These are phyloP conservation scores for Brassica napus DNA, from an alignment of 345 rosid genomes.

Conservation along the genomic window DNA sequence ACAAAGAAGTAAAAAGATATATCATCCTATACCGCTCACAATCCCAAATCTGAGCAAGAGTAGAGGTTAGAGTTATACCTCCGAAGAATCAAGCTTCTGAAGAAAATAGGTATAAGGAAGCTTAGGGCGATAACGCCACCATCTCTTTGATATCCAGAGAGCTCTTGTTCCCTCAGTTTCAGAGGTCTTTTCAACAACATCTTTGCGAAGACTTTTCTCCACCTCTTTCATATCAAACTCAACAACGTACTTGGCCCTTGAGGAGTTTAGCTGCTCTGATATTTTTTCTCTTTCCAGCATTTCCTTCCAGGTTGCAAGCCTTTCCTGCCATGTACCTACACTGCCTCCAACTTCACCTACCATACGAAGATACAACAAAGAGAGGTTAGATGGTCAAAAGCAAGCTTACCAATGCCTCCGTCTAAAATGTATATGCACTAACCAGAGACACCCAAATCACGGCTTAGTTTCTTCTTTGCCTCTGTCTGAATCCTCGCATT, in stretches of 20 bases:
- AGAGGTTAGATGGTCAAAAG: constrained; percentile 16
- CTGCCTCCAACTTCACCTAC: constrained; percentile 52
- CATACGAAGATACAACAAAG: constrained; percentile 24
- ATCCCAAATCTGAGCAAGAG: not conserved
- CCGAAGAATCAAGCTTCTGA: constrained; percentile 85
- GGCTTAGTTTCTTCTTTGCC: constrained; percentile 64
- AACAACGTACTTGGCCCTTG: constrained; percentile 74
- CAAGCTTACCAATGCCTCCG: not conserved
- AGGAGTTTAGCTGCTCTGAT: constrained; percentile 61
- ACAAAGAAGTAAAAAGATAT: not conserved
- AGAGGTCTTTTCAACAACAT: constrained; percentile 62
- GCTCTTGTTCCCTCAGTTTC: constrained; percentile 72
- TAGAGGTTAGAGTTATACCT: constrained; percentile 47
- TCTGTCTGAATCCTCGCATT: constrained; percentile 55
- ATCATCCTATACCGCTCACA: constrained; percentile 7
- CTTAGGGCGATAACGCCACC: constrained; percentile 97
- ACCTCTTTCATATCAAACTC: constrained; percentile 98
- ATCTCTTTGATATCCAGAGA: constrained; percentile 94
- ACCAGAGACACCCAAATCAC: constrained; percentile 74
- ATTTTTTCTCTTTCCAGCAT: constrained; percentile 67
- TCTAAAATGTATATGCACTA: constrained; percentile 14
- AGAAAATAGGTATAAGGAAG: constrained; percentile 92
- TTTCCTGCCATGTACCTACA: constrained; percentile 69
- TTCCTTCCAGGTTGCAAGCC: constrained; percentile 74
- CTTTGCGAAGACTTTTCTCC: constrained; percentile 88